Evolutionary conservation across 2,329 filamentous ascomycete species (phyloP).

Genomic region (Cladosporium austrohemisphaericum): DNA sequence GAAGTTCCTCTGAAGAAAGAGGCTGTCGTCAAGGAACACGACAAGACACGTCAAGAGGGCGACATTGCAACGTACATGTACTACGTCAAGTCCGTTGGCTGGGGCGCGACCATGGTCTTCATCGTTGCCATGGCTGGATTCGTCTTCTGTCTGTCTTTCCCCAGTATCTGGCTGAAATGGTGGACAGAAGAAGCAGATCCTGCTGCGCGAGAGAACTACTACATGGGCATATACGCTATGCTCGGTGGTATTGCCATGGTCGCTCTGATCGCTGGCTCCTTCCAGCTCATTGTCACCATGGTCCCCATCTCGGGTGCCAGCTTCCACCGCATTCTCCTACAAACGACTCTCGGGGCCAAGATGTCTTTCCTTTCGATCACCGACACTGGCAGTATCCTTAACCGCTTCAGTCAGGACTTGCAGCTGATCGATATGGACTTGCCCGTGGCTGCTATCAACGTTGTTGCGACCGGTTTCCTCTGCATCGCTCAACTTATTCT

Average conservation of each 20-base stretch:
- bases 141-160: conserved; percentile 32
- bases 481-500: conserved; percentile 13
- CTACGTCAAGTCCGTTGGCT: conserved; percentile 18
- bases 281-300: conserved; percentile 52
- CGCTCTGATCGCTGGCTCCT: conserved; percentile 31
- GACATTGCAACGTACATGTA: conserved; percentile 37
- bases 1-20: conserved; percentile 6
- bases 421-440: conserved; percentile 44
- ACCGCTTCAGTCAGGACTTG: conserved; percentile 46
- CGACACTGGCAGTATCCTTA: conserved; percentile 36
- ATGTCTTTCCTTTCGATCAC: conserved; percentile 41
- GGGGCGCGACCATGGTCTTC: conserved; percentile 7
- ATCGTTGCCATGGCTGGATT: conserved; percentile 12
- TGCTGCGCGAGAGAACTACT: conserved; percentile 1
- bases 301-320: conserved; percentile 50
- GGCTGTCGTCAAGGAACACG: conserved; percentile 33
- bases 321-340: conserved; percentile 40
- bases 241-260: conserved; percentile 29
- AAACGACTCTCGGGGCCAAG: conserved; percentile 13
- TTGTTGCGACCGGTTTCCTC: conserved; percentile 11
- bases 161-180: conserved; percentile 47
- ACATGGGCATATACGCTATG: conserved; percentile 21
- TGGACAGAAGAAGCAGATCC: conserved; percentile 36
- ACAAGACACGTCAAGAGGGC: conserved; percentile 40
- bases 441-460: conserved; percentile 17